A percentile compares a stretch with the other conserved stretches of the same genome.
Conservation (phyloP, 2,329 filamentous ascomycete species). For the Stachybotrys echinatus region DNA sequence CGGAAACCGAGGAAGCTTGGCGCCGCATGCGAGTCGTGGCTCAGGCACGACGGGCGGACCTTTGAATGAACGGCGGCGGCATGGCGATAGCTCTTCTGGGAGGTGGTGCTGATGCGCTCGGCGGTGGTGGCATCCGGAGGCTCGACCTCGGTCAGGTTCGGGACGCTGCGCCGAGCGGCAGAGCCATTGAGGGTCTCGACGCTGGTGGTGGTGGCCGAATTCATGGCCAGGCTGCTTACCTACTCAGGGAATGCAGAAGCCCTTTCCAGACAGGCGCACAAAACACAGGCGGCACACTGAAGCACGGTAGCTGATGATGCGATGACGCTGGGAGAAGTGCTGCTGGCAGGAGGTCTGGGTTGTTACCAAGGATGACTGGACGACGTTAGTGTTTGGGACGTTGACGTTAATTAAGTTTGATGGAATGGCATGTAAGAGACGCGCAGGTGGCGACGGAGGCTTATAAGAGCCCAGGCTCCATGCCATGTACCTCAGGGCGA, state of each 20-base stretch:
- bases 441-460: too few relatives aligned
- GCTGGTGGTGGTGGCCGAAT: slow-evolving; percentile 33
- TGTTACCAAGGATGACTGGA: too few relatives aligned
- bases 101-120: slow-evolving; percentile 12
- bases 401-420: too few relatives aligned
- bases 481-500: too few relatives aligned
- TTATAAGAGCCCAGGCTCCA: too few relatives aligned
- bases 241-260: not conserved
- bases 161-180: slow-evolving; percentile 17
- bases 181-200: slow-evolving; percentile 22
- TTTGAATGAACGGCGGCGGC: slow-evolving; percentile 78
- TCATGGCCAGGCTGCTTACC: slow-evolving; percentile 27
- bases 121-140: slow-evolving; percentile 14
- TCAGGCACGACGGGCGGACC: slow-evolving; percentile 72
- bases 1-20: slow-evolving; percentile 91
- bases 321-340: too few relatives aligned
- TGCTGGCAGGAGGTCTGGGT: too few relatives aligned
- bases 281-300: too few relatives aligned
- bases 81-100: slow-evolving; percentile 74
- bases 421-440: too few relatives aligned
- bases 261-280: slow-evolving; percentile 1
- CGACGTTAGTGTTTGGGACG: too few relatives aligned
- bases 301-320: too few relatives aligned
- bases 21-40: slow-evolving; percentile 67
- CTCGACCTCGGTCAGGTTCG: slow-evolving; percentile 20